Evolutionary conservation across 1,284 basidiomycete species (phyloP).

Genomic region (Vanrija pseudolonga): DNA sequence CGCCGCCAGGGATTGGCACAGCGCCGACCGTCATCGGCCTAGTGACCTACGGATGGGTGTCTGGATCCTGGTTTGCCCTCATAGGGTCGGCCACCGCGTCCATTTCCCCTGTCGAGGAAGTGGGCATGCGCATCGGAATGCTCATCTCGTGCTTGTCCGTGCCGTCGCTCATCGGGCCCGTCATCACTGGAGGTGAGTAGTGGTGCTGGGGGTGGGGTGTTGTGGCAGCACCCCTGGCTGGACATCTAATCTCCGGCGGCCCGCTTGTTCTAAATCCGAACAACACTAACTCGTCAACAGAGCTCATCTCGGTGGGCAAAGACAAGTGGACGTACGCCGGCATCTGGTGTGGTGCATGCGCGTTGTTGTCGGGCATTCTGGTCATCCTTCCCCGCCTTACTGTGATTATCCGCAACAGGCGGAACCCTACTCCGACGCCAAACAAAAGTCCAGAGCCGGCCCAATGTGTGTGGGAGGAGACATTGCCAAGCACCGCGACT

Average conservation of each 20-base stretch:
- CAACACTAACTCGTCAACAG: neutral
- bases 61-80: slow-evolving; percentile 39
- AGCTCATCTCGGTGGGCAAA: neutral
- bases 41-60: slow-evolving; percentile 30
- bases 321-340: slow-evolving; percentile 27
- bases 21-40: slow-evolving; percentile 36
- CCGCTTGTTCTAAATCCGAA: neutral
- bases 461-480: too few relatives aligned
- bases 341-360: slow-evolving; percentile 23
- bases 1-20: slow-evolving; percentile 4
- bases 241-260: neutral
- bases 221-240: neutral
- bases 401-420: too few relatives aligned
- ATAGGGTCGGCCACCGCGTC: slow-evolving; percentile 36
- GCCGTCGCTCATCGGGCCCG: slow-evolving; percentile 38
- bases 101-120: slow-evolving; percentile 41
- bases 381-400: too few relatives aligned
- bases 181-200: slow-evolving; percentile 21
- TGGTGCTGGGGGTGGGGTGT: slow-evolving; percentile 11
- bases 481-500: too few relatives aligned
- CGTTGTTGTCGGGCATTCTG: too few relatives aligned
- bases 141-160: slow-evolving; percentile 34
- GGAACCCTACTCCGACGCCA: too few relatives aligned
- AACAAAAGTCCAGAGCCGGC: too few relatives aligned
- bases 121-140: slow-evolving; percentile 45